phyloP scores from a whole-genome alignment of 2,329 filamentous ascomycete species.

The Fusarium musae region DNA sequence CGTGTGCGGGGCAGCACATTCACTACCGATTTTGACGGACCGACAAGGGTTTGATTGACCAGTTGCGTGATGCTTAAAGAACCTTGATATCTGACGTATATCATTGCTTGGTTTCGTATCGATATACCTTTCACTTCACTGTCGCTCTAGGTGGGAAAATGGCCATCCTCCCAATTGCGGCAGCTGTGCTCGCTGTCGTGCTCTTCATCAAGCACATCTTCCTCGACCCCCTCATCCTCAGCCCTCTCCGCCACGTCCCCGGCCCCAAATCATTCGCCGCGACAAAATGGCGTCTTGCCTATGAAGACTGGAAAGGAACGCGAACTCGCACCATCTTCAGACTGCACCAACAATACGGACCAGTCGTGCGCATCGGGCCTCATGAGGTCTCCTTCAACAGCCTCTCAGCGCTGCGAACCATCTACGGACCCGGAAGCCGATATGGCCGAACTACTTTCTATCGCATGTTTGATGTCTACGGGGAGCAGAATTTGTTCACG shows the following conservation, averaged over 20 bases:
- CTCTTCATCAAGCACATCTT: constrained; percentile 14
- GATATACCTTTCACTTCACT: background rate
- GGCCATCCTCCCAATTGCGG: background rate
- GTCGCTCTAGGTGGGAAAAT: background rate
- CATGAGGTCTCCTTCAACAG: constrained; percentile 56
- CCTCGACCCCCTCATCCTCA: constrained; percentile 15
- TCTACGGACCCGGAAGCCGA: constrained; percentile 64
- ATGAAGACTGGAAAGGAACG: constrained; percentile 56
- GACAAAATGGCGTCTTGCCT: constrained; percentile 58
- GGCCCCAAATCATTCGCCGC: constrained; percentile 54
- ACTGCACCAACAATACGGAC: constrained; percentile 58
- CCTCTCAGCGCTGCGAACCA: constrained; percentile 59
- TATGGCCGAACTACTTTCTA: constrained; percentile 64
- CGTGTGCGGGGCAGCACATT: background rate
- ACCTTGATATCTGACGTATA: background rate
- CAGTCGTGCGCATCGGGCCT: constrained; percentile 59
- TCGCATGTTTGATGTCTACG: constrained; percentile 66
- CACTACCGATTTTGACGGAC: background rate
- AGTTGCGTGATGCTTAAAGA: background rate
- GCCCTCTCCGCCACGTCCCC: constrained; percentile 33
- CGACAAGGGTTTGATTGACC: background rate
- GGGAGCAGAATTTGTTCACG: constrained; percentile 63
- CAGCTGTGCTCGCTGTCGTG: background rate
- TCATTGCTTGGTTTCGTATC: background rate
- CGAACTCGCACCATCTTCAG: constrained; percentile 55